Base-by-base conservation (phyloP, 805 yeast genomes). In the Dipodascus albidus region DNA sequence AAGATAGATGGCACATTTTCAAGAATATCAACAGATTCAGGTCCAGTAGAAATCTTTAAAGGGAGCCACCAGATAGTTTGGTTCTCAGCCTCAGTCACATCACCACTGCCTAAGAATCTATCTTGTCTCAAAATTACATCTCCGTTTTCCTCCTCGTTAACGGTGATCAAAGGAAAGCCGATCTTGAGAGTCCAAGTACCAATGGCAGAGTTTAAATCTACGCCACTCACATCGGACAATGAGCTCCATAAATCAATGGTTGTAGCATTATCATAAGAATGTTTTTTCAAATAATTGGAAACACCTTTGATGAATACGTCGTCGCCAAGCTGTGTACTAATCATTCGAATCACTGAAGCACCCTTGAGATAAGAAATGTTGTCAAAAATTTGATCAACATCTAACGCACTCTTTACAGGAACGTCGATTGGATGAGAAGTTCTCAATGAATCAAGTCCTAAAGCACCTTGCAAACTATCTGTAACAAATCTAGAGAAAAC, bases 351-450 rank as follows among this genome's bases (percentile, higher is more conserved):
- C 24, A 84, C 74, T 23, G 90, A 82, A 3, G 89, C 85, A 54
- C 95, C 95, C 70, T 87, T 87, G 58, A 81, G 70, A 67, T 87
- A 87, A 2, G 93, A 85, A 54, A 87, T 87, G 33, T 81, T 81
- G 63, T 87, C 96, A 65, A 87, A 87, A 19, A 85, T 81, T 70
- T 87, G 90, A 65, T 83, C 85, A 57, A 87, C 82, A 60, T 87
- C 93, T 57, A 79, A 78, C 2, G 91, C 91, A 62, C 82, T 80
- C 59, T 76, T 70, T n/a, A 87, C 87, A 11, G 85, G 85, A 6
- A 87, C 95, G 67, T 85, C 86, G 55, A 87, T 81, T 3, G 95
- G 90, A 67, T 87, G 95, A 3, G 91, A 82, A 60, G 71, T 64
- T 53, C 75, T 81, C 58, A 88, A 75, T 8, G 87, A 79, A 66